Evolutionary conservation across 371 early-diverging fungal genomes (phyloP), one percentile per base, ranked within the genome.

Genomic region (Quaeritorhiza haematococci): DNA sequence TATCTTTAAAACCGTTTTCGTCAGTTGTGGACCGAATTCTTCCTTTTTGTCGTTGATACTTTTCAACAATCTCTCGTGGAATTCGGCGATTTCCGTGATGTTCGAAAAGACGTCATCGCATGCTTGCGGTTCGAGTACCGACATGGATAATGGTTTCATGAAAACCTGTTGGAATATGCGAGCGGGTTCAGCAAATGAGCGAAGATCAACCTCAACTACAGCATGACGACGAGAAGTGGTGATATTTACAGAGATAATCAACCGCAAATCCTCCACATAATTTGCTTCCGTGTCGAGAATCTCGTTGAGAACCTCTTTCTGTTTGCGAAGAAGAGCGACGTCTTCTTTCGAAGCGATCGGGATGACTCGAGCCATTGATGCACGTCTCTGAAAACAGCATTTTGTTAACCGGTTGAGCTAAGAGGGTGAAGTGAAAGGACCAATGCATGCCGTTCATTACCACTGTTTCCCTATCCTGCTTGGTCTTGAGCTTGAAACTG

Each of bases 241-340:
- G 5, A 6, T 42, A 52, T 52, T 3, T 34, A 66, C 66, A 2
- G 33, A 30, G 33, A 67, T 58, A 10, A 72, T 35, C 6, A 51
- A 34, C 33, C 58, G 56, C 26, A 75, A 56, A 51, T 72, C 70
- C 8, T 67, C 62, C 1, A 50, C 55, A 51, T 75, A 75, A 42
- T 55, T 56, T 26, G 55, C 52, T 42, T 75, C 75, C 0, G 72
- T 64, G 21, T 75, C 75, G 29, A 35, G 15, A n/a, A 75, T 72
- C 55, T 75, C 75, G 30, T 48, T 45, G 17, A 75, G 30, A 21
- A 75, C 67, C 45, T 69, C 75, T 13, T 50, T 33, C 47, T 75
- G 73, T 48, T 72, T 74, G 35, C 59, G 56, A 26, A 19, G 13
- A n/a, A n/a, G 10, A 38, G 38, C 13, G 38, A 38, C 38, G 19